A percentile compares a stretch with the other conserved stretches of the same genome.
phyloP scores from a whole-genome alignment of 257 asterid species.

The Forsythia suspensa region DNA sequence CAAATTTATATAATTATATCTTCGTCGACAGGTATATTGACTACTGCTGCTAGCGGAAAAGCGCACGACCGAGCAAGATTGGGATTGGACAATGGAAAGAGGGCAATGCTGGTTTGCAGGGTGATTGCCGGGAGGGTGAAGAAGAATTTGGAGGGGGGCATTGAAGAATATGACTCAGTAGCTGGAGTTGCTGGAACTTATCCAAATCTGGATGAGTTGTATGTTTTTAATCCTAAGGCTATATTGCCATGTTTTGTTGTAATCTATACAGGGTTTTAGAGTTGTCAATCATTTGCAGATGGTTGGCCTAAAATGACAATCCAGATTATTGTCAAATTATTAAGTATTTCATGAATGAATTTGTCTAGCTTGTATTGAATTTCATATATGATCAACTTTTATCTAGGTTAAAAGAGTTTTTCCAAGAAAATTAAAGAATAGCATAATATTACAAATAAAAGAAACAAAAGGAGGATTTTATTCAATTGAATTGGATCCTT shows the following conservation, averaged over 20 bases:
- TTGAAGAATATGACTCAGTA: slow-evolving; percentile 74
- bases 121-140: slow-evolving; percentile 85
- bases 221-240: slow-evolving; percentile 78
- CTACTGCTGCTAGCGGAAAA: slow-evolving; percentile 77
- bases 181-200: slow-evolving; percentile 67
- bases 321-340: slow-evolving; percentile 21
- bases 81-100: slow-evolving; percentile 43
- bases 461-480: too few relatives aligned
- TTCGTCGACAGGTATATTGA: slow-evolving; percentile 53
- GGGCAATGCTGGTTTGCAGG: slow-evolving; percentile 91
- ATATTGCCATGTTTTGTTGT: slow-evolving; percentile 95
- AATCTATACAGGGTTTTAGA: slow-evolving; percentile 61
- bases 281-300: not conserved
- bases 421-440: not conserved
- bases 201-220: slow-evolving; percentile 77
- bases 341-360: not conserved
- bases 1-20: not conserved
- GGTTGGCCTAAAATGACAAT: slow-evolving; percentile 16
- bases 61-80: slow-evolving; percentile 64
- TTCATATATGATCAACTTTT: not conserved
- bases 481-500: too few relatives aligned
- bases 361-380: not conserved
- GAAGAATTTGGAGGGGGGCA: slow-evolving; percentile 57
- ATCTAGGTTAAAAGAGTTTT: not conserved
- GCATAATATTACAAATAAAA: too few relatives aligned